Percentiles rank a stretch among this genome's conserved stretches.
Conservation (phyloP, 768 basidiomycete genomes). For the Auricularia cornea region DNA sequence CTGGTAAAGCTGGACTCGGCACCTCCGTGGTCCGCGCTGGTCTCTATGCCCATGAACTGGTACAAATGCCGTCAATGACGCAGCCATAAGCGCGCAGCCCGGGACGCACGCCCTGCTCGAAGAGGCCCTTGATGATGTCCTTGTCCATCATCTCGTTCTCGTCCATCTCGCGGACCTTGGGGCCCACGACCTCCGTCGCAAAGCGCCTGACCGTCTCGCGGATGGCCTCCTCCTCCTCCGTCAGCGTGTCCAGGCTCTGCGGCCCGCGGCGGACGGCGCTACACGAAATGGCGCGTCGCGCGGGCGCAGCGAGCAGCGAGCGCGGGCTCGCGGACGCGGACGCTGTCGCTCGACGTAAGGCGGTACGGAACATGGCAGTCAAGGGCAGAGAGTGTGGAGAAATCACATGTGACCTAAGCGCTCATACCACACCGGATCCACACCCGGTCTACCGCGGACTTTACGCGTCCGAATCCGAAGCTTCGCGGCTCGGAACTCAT, state of each 20-base stretch:
- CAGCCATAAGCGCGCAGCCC: background rate
- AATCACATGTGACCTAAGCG: background rate
- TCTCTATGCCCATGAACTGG: conserved; percentile 98
- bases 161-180: conserved; percentile 95
- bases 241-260: conserved; percentile 67
- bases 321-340: background rate
- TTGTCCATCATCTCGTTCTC: conserved; percentile 95
- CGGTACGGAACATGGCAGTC: background rate
- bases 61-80: conserved; percentile 4
- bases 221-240: conserved; percentile 92
- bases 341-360: background rate
- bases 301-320: background rate
- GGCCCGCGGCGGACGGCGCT: background rate
- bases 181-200: conserved; percentile 79
- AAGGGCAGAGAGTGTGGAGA: background rate
- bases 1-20: conserved; percentile 88
- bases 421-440: too few species aligned
- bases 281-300: conserved; percentile 1
- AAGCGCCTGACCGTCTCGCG: conserved; percentile 85
- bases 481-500: too few species aligned
- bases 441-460: too few species aligned
- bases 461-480: too few species aligned
- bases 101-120: conserved; percentile 81
- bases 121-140: conserved; percentile 73
- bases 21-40: conserved; percentile 71